Evolutionary conservation across 2,329 filamentous ascomycete species (phyloP), one percentile per base, ranked within the genome.

Genomic region (Cladosporium sp.): DNA sequence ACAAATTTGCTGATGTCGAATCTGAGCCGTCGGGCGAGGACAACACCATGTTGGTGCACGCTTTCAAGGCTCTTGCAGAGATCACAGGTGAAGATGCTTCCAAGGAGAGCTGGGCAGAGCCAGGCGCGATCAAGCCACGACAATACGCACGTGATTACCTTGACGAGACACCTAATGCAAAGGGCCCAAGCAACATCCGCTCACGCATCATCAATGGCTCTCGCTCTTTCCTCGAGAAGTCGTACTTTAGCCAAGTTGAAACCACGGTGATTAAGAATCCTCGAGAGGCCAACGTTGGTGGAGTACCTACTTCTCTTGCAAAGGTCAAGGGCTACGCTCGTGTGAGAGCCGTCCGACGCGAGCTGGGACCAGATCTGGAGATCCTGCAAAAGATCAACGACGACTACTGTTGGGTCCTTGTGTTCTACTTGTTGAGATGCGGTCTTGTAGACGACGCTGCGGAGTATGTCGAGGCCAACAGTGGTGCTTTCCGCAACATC

Each of bases 281-380:
- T 2, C 85, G 88, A 56, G 92, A 97, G 70, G 93, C 94, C 28
- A 90, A 90, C 69, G 82, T 96, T 40, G 94, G 94, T 59, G 94
- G 94, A 62, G 84, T 91, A 39, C 94, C 94, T 1, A 91, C 92
- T 56, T 84, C 91, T 20, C 82, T 92, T 63, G 96, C 90, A 78
- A 96, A 96, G 75, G 88, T 97, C 68, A 90, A 90, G 68, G 94
- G 91, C 7, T 99, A 93, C 69, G 90, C 99, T 65, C 86, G 92
- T 49, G 81, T 97, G 58, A 86, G 90, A 60, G 83, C 87, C 40
- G 82, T 84, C 1, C 85, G 91, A 59, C 96, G 92, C 73, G 91
- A 96, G 68, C 82, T 97, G 42, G 89, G 89, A 1, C 85, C 88
- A 2, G 90, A 88, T 61, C 84, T 87, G 4, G 86, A 93, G 63